Evolutionary conservation across 768 basidiomycete species (phyloP).

Genomic region (Clitopilus passeckerianus): DNA sequence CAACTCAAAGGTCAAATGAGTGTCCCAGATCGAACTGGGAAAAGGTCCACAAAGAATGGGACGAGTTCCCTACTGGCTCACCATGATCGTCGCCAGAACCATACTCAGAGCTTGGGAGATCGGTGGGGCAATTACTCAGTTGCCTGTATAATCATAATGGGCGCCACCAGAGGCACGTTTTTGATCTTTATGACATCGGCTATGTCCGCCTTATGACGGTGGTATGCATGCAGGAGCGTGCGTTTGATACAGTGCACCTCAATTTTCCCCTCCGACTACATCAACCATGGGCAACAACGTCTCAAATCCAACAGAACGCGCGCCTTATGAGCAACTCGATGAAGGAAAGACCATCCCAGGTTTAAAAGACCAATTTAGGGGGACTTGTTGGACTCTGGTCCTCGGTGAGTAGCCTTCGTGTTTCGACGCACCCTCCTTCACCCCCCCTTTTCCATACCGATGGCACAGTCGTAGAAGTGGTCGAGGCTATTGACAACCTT

Average conservation of each 20-base stretch:
- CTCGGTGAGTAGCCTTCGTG: background rate
- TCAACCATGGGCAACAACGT: background rate
- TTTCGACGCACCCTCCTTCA: too few species aligned
- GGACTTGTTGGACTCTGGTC: background rate
- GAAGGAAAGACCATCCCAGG: background rate
- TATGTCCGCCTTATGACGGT: background rate
- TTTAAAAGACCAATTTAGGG: background rate
- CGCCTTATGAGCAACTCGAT: background rate
- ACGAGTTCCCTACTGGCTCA: too few species aligned
- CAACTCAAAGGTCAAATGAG: too few species aligned
- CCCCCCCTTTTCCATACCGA: too few species aligned
- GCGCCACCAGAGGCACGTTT: background rate
- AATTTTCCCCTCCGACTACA: background rate
- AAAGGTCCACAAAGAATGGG: too few species aligned
- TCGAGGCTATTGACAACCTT: too few species aligned
- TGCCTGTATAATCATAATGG: background rate
- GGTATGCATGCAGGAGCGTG: background rate
- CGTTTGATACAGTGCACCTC: background rate
- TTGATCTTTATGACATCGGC: background rate
- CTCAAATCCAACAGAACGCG: background rate
- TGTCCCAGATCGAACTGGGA: too few species aligned
- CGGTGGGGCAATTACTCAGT: too few species aligned
- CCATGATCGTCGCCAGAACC: too few species aligned
- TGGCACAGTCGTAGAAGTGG: too few species aligned
- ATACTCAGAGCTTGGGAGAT: too few species aligned